phyloP scores from a whole-genome alignment of 257 asterid genomes.

The Rauvolfia tetraphylla region DNA sequence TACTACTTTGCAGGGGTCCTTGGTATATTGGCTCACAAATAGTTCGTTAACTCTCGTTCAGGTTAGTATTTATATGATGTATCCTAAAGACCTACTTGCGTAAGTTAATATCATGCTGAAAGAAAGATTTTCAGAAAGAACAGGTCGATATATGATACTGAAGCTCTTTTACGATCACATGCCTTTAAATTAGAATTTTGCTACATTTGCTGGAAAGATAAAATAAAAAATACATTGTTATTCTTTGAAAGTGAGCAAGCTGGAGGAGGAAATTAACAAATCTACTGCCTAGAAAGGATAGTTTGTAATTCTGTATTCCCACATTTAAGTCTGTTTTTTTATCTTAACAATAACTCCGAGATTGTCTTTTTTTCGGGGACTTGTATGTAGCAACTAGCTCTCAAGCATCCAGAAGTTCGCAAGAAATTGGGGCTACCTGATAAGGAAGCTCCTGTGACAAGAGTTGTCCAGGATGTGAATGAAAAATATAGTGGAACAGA shows the following conservation, averaged over 20 bases:
- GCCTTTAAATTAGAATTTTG: neutral
- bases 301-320: neutral
- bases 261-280: neutral
- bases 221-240: neutral
- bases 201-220: neutral
- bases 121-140: neutral
- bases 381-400: slow-evolving; percentile 58
- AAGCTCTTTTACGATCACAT: neutral
- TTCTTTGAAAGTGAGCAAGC: neutral
- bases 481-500: slow-evolving; percentile 31
- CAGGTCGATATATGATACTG: neutral
- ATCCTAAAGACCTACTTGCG: neutral
- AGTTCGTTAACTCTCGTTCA: slow-evolving; percentile 59
- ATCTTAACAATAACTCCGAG: neutral
- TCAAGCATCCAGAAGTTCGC: slow-evolving; percentile 55
- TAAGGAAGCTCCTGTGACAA: slow-evolving; percentile 32
- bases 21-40: slow-evolving; percentile 79
- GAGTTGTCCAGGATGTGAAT: slow-evolving; percentile 30
- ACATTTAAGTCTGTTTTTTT: neutral
- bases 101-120: neutral
- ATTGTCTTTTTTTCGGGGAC: neutral
- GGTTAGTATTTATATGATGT: slow-evolving; percentile 39
- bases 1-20: slow-evolving; percentile 71
- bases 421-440: slow-evolving; percentile 67
- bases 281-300: neutral